Base-by-base conservation (phyloP, 768 basidiomycete genomes). In the Hygrocybe coccinea region DNA sequence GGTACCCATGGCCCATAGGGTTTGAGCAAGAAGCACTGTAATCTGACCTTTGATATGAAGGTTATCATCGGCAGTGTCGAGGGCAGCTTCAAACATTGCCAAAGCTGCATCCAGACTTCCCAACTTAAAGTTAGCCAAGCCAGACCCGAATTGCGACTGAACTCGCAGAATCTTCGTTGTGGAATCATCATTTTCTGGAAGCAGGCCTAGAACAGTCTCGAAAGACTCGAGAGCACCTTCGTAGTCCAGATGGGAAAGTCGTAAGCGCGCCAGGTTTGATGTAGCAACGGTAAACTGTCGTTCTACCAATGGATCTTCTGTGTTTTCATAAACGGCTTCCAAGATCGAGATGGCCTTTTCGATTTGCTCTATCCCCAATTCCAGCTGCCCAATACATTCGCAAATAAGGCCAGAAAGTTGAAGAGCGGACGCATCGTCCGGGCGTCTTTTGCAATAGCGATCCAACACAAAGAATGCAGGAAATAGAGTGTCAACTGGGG, bases 241-340 rank as follows among this genome's bases (percentile, higher is more conserved):
- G 64, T 83, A 85, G 52, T 88, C 78, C 11, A 74, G 71, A 2
- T 76, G 64, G 0, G 85, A 75, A n/a, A 95, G 72, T 17, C 81
- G 78, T 22, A 95, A 67, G 9, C 97, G 83, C 0, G 86, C 97
- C 7, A 92, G 73, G 56, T 89, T 95, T 21, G 81, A 74, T 59
- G 94, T 89, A 0, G 94, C 90, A 37, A 93, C 82, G 5, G 81
- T 83, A 64, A 87, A 99, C 52, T 81, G 85, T 49, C 76, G 73
- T 69, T 97, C 97, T 10, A 91, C 82, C 21, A 76, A 72, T 1
- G 85, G 70, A 52, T 91, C 87, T 68, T 99, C 97, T 12, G 81
- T 82, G 52, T 87, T 84, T 67, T 99, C 97, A 71, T 97, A 99
- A 24, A 80, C 79, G 1, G 82, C 78, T 68, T 98, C 95, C n/a